Conservation (phyloP, 768 basidiomycete genomes). For the Leccinum broughii region DNA sequence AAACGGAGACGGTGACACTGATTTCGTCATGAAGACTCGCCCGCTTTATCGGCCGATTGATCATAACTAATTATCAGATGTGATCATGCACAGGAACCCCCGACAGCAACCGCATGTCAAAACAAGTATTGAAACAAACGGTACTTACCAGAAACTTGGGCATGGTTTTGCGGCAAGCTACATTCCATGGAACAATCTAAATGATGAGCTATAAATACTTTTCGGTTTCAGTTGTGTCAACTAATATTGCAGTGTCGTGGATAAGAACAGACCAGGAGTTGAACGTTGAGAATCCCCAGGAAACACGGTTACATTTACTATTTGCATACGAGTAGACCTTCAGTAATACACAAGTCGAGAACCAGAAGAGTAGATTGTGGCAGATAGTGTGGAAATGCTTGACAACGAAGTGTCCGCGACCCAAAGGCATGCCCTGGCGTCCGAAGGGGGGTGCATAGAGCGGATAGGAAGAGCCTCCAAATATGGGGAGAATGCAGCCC, state of each 20-base stretch:
- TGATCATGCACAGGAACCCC: neutral
- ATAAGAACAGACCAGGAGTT: neutral
- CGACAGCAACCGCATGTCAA: neutral
- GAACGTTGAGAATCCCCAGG: neutral
- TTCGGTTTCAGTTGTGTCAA: neutral
- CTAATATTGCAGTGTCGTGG: no score
- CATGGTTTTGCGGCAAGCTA: neutral
- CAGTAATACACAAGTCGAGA: neutral
- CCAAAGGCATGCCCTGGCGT: neutral
- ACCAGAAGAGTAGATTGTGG: constrained; percentile 5
- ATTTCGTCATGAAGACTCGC: neutral
- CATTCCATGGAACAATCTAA: neutral
- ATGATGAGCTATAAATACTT: neutral
- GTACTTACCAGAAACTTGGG: neutral
- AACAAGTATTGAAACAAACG: neutral
- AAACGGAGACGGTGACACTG: neutral
- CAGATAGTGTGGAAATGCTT: neutral
- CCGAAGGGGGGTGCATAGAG: neutral
- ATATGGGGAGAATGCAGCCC: neutral
- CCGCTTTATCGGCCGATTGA: neutral
- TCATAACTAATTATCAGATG: neutral
- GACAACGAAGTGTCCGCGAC: neutral
- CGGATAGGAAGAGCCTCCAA: neutral
- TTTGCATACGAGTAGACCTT: neutral
- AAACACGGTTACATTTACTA: constrained; percentile 1